A percentile compares a stretch with the other conserved stretches of the same genome.
phyloP scores from a whole-genome alignment of 225 moss, liverwort and hornwort species.

The Marchantia paleacea region DNA sequence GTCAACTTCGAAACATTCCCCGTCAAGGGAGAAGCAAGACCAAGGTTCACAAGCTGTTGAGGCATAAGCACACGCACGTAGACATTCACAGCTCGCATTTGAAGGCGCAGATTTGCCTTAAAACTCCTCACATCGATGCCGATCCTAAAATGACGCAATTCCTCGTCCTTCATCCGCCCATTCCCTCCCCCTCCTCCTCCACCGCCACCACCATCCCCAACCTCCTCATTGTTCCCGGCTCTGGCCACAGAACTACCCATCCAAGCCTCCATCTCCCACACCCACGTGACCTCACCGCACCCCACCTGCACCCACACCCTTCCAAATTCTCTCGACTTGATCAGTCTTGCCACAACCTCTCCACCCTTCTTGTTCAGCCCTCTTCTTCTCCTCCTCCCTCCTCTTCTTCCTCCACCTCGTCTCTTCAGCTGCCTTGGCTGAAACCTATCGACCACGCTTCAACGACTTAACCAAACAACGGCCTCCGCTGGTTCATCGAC shows the following conservation, averaged over 20 bases:
- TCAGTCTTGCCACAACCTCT: too few species aligned
- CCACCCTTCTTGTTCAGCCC: too few species aligned
- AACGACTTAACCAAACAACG: neutral
- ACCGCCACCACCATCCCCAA: neutral
- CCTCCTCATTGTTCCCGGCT: neutral
- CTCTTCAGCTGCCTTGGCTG: too few species aligned
- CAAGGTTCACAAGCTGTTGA: conserved; percentile 35
- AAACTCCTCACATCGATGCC: conserved; percentile 49
- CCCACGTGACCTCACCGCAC: too few species aligned
- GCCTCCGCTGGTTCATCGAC: neutral
- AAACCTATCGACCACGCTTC: neutral
- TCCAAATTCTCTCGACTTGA: too few species aligned
- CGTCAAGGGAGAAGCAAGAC: conserved; percentile 24
- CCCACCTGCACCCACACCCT: too few species aligned
- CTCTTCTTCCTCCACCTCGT: neutral
- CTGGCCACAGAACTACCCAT: conserved; percentile 5
- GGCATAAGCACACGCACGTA: conserved; percentile 45
- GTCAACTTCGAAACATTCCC: conserved; percentile 35
- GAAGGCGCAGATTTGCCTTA: conserved; percentile 39
- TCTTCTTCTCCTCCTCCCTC: too few species aligned
- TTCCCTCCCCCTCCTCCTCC: conserved; percentile 1
- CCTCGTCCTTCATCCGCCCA: conserved; percentile 19
- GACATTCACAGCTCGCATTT: conserved; percentile 34
- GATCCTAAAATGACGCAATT: conserved; percentile 38
- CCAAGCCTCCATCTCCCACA: conserved; percentile 11